Base-by-base conservation (phyloP, 306 rosid genomes). In the Sicyos edulis region DNA sequence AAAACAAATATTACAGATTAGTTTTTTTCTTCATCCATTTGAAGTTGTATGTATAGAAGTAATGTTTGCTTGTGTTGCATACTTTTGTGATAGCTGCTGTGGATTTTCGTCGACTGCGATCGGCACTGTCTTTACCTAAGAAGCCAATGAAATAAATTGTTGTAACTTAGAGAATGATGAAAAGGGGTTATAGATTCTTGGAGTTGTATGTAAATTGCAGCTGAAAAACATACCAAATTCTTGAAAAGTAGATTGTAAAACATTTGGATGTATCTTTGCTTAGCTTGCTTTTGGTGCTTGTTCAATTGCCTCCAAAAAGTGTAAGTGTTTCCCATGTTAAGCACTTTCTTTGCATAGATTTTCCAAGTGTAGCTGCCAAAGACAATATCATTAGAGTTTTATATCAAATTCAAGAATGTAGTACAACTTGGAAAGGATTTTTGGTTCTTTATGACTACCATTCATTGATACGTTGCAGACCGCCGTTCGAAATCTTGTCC, bases 331-430 rank as follows among this genome's bases (percentile, higher is more conserved):
- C 90, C 98, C 96, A 88, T 87, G 72, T 92, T 90, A 80, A 90
- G 72, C 83, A 92, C 77, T 78, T 83, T 92, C 47, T 83, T 80
- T 76, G 98, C 98, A 78, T 92, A 90, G 16, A 92, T 92, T 87
- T 90, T 87, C 98, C 98, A 92, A 0, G 96, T 92, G 71, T 88
- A 92, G 86, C 98, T 92, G 29, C 76, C 75, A 83, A 76, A 11
- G 42, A 12, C 21, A 61, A 17, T 16, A 62, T 47, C 47, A 73
- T 58, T 37, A 20, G 17, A n/a, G 59, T 34, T 52, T 17, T 17
- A 6, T 57, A 7, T 20, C 32, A 71, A 29, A 10, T 71, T 52
- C 50, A 56, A 56, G 24, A 56, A 19, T 45, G 70, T 61, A 20
- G 34, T 54, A 14, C 20, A 42, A 4, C 20, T 57, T 72, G 15